A percentile compares a stretch with the other conserved stretches of the same genome.
Conservation (phyloP, 345 rosid species). For the Cardamine chenopodiifolia region DNA sequence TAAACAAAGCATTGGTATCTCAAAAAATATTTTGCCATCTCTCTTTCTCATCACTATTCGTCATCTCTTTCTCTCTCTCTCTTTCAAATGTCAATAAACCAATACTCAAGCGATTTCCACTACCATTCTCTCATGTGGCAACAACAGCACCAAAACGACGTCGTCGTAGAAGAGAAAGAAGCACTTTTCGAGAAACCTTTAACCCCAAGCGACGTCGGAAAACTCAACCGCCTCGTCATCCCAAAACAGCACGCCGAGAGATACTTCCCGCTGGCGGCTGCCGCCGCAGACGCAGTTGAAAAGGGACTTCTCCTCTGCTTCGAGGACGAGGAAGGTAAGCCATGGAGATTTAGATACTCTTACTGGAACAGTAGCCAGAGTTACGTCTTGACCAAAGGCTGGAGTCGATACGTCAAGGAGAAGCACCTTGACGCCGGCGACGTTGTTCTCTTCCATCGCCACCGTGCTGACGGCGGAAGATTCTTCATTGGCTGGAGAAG, state of each 20-base stretch:
- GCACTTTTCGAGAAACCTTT: constrained; percentile 81
- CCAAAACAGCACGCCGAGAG: constrained; percentile 93
- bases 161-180: constrained; percentile 46
- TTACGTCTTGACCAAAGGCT: constrained; percentile 88
- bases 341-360: constrained; percentile 84
- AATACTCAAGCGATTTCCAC: constrained; percentile 48
- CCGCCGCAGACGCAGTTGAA: constrained; percentile 51
- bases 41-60: constrained; percentile 45
- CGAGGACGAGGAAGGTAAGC: constrained; percentile 86
- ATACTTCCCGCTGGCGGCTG: constrained; percentile 66
- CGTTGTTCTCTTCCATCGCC: constrained; percentile 65
- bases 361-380: constrained; percentile 86
- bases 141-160: constrained; percentile 46
- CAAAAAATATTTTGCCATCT: constrained; percentile 34
- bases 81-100: constrained; percentile 56
- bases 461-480: constrained; percentile 53
- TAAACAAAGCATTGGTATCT: constrained; percentile 35
- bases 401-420: constrained; percentile 90
- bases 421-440: constrained; percentile 86
- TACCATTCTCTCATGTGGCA: constrained; percentile 52
- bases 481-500: constrained; percentile 82
- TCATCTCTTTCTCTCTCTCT: constrained; percentile 33
- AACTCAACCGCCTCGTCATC: constrained; percentile 85
- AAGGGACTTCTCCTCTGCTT: constrained; percentile 59
- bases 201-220: constrained; percentile 90